Conservation (phyloP, 2,329 filamentous ascomycete genomes). For the Colletotrichum sojae region DNA sequence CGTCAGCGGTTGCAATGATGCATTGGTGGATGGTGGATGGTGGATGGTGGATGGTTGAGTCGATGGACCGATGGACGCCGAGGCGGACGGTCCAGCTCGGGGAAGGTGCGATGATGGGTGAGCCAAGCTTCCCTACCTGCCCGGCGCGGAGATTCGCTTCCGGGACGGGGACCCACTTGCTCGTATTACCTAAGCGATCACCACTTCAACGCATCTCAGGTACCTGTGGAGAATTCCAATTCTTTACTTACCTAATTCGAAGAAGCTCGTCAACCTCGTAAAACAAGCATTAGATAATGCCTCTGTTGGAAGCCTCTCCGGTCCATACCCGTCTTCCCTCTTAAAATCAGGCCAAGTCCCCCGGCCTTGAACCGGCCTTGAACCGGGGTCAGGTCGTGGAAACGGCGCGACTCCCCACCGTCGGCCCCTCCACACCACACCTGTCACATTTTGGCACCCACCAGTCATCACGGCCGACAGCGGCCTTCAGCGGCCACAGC, state of each 20-base stretch:
- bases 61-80: background rate
- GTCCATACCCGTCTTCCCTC: background rate
- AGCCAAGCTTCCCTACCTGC: background rate
- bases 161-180: background rate
- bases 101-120: background rate
- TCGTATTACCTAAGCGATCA: background rate
- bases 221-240: too few relatives aligned
- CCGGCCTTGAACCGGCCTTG: background rate
- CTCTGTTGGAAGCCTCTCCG: background rate
- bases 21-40: too few relatives aligned
- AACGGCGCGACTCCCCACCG: slow-evolving; percentile 34
- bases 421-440: slow-evolving; percentile 23
- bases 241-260: too few relatives aligned
- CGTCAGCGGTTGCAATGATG: background rate
- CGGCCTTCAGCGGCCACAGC: slow-evolving; percentile 14
- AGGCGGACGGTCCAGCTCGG: too few relatives aligned
- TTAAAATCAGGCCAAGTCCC: background rate
- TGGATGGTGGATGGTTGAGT: background rate
- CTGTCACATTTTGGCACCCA: background rate
- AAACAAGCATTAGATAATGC: too few relatives aligned
- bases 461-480: slow-evolving; percentile 1
- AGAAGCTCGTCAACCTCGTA: too few relatives aligned
- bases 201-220: too few relatives aligned
- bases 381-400: background rate
- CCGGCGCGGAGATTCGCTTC: background rate